Percentiles rank a stretch among this genome's conserved stretches.
Evolutionary conservation across 2,329 filamentous ascomycete species (phyloP).

Genomic region (Aspergillus candidus): DNA sequence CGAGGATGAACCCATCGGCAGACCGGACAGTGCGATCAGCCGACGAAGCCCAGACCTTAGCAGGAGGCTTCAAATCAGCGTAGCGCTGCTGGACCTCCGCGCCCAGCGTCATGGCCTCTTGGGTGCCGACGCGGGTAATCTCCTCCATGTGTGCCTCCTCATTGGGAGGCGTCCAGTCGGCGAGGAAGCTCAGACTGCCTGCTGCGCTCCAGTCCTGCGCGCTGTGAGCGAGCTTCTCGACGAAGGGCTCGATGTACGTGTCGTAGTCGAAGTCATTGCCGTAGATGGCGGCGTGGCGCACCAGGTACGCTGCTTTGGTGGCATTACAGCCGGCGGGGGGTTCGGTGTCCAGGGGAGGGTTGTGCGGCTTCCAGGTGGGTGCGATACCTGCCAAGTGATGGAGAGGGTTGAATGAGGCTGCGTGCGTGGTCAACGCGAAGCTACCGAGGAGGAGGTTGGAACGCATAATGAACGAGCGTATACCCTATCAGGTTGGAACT

Average conservation of each 20-base stretch:
- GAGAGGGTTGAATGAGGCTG: conserved; percentile 45
- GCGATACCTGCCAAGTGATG: conserved; percentile 52
- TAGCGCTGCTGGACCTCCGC: conserved; percentile 56
- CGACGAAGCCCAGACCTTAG: conserved; percentile 56
- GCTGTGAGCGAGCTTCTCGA: conserved; percentile 54
- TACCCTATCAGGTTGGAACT: no score
- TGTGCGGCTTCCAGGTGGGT: conserved; percentile 53
- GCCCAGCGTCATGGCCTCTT: conserved; percentile 56
- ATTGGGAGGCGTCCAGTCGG: conserved; percentile 52
- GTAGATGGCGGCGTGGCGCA: conserved; percentile 56
- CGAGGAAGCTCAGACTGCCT: conserved; percentile 52
- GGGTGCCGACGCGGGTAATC: conserved; percentile 55
- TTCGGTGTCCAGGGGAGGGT: conserved; percentile 40
- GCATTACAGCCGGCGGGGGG: conserved; percentile 48
- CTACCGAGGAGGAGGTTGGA: neutral
- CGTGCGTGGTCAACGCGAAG: neutral
- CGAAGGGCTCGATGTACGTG: conserved; percentile 51
- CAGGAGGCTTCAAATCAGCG: conserved; percentile 47
- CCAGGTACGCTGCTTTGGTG: conserved; percentile 50
- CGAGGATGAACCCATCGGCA: conserved; percentile 53
- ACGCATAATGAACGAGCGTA: no score
- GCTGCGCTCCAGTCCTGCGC: conserved; percentile 54
- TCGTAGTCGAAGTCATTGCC: conserved; percentile 56
- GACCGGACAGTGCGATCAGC: conserved; percentile 57
- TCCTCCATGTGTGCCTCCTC: conserved; percentile 51